Evolutionary conservation across 2,329 filamentous ascomycete species (phyloP).

Genomic region (Trichoderma koningii): DNA sequence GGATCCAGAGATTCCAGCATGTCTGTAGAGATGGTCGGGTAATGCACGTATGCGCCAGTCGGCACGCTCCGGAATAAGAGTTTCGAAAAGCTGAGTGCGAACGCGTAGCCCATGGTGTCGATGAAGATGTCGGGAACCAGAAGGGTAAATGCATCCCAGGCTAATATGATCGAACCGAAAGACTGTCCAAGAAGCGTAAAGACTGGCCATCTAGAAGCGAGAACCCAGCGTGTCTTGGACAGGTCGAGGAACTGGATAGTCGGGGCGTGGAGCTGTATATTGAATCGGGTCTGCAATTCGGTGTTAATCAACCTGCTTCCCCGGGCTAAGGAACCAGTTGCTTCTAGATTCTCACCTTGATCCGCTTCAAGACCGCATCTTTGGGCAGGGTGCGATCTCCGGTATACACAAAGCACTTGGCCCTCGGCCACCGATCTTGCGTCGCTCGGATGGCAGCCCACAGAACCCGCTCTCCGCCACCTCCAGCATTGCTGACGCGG

Average conservation of each 20-base stretch:
- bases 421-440: slow-evolving; percentile 83
- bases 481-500: slow-evolving; percentile 78
- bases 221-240: slow-evolving; percentile 81
- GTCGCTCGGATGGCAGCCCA: slow-evolving; percentile 95
- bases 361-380: slow-evolving; percentile 72
- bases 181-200: slow-evolving; percentile 96
- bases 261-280: slow-evolving; percentile 82
- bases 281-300: slow-evolving; percentile 71
- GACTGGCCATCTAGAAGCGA: slow-evolving; percentile 83
- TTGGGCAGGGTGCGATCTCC: slow-evolving; percentile 90
- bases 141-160: slow-evolving; percentile 89
- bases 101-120: slow-evolving; percentile 98
- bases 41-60: slow-evolving; percentile 93
- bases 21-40: slow-evolving; percentile 96
- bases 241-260: slow-evolving; percentile 89
- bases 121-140: slow-evolving; percentile 92
- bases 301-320: background rate
- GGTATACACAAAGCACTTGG: slow-evolving; percentile 90
- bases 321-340: background rate
- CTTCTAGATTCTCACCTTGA: slow-evolving; percentile 56
- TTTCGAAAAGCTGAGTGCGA: slow-evolving; percentile 79
- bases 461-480: slow-evolving; percentile 90
- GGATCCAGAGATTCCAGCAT: slow-evolving; percentile 86
- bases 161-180: slow-evolving; percentile 81
- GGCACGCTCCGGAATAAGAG: slow-evolving; percentile 78